Conservation (phyloP, 2,329 filamentous ascomycete genomes). For the Emericellopsis atlantica region DNA sequence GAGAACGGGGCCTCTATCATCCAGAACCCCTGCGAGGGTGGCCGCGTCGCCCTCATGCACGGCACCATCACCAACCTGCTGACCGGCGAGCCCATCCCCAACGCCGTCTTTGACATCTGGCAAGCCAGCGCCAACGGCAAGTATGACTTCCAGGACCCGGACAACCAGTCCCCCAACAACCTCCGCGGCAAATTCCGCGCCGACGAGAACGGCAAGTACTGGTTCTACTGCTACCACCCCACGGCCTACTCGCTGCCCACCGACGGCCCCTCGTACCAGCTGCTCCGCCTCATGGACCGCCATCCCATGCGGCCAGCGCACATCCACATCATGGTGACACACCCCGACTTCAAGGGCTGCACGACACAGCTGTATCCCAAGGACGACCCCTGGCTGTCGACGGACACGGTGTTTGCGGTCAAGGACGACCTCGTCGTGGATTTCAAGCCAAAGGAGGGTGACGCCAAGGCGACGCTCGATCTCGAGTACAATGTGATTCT, state of each 20-base stretch:
- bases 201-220: conserved; percentile 56
- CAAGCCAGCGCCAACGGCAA: conserved; percentile 64
- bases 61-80: conserved; percentile 52
- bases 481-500: conserved; percentile 30
- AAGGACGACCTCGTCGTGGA: conserved; percentile 38
- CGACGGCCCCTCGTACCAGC: conserved; percentile 35
- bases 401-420: conserved; percentile 35
- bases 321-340: conserved; percentile 42
- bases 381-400: conserved; percentile 48
- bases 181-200: conserved; percentile 64
- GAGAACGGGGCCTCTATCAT: conserved; percentile 55
- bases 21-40: conserved; percentile 44
- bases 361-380: conserved; percentile 70
- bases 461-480: conserved; percentile 22
- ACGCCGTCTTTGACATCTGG: conserved; percentile 67
- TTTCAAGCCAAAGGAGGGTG: conserved; percentile 30
- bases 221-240: conserved; percentile 64
- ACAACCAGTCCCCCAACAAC: conserved; percentile 61
- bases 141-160: conserved; percentile 65
- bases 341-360: conserved; percentile 55
- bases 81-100: conserved; percentile 52
- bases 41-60: conserved; percentile 54
- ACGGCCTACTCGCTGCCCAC: conserved; percentile 61
- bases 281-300: conserved; percentile 31
- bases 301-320: conserved; percentile 36